Evolutionary conservation across 768 basidiomycete species (phyloP), one percentile per base, ranked within the genome.

Genomic region (Tylopilus subfusipes): DNA sequence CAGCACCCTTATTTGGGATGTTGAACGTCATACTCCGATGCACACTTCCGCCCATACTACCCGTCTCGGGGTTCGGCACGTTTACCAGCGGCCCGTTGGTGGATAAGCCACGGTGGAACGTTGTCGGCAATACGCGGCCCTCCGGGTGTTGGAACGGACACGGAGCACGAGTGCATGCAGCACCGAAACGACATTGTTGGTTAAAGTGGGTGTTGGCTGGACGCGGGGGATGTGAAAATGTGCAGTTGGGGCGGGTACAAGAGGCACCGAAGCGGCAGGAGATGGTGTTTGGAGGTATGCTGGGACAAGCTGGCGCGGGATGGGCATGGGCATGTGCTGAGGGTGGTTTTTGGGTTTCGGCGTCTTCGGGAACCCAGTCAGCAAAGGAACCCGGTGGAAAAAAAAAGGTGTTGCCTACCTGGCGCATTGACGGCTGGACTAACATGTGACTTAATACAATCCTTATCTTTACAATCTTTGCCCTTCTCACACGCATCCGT

Each of bases 91-190:
- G 84, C 0, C 81, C 79, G 25, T 72, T 77, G 4, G 80, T 75
- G 16, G 82, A 78, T 25, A 93, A 69, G 0, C 90, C 90, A 21
- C 89, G 85, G 65, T 93, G 88, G 79, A 93, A 93, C 13, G 84
- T 75, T 4, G 83, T 77, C 4, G 91, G 90, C 9, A 92, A 77
- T 22, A 89, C 87, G 13, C 91, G 86, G 11, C 88, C 88, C 53
- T 90, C 84, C 0, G 96, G 96, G 67, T 99, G 96, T 58, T 90
- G 84, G 78, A 88, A 99, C n/a, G 84, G 72, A 69, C 96, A 98
- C 58, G 84, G 80, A 31, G 25, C 25, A 27, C 4, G 25, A 7
- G 25, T 97, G 71, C 96, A 98, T 19, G 75, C 81, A 14, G 88
- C 75, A 21, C 92, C 95, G 62, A 91, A 98, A 50, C 88, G 83